These are phyloP conservation scores for Chenopodium quinoa DNA, from an alignment of 148 eudicot species.

Conservation along the genomic window DNA sequence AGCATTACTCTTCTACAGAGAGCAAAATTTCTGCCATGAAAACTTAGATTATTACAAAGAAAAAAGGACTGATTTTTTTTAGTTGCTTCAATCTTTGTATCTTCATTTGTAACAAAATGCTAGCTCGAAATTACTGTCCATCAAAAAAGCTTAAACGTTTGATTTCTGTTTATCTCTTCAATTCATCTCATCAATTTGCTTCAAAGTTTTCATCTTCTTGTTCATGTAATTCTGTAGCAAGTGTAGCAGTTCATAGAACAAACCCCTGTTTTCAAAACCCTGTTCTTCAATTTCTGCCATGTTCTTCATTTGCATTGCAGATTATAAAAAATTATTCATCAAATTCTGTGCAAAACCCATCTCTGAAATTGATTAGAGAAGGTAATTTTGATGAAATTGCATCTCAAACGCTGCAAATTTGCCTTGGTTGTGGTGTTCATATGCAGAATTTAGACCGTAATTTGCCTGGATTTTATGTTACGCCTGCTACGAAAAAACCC, in stretches of 20 bases:
- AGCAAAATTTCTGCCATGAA: background rate
- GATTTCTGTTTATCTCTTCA: conserved; percentile 26
- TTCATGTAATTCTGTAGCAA: background rate
- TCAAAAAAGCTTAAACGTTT: conserved; percentile 39
- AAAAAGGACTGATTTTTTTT: background rate
- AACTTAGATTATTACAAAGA: background rate
- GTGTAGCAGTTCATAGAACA: background rate
- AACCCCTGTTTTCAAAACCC: conserved; percentile 38
- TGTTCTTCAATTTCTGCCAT: conserved; percentile 18
- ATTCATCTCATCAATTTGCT: conserved; percentile 14
- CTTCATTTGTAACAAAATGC: conserved; percentile 28
- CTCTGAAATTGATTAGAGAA: conserved; percentile 52
- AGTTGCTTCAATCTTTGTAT: background rate
- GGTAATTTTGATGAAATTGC: conserved; percentile 75
- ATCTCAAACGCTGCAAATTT: conserved; percentile 39
- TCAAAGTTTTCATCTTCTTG: conserved; percentile 13
- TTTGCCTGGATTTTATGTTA: conserved; percentile 62
- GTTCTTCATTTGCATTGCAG: conserved; percentile 11
- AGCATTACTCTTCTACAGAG: background rate
- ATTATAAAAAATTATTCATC: conserved; percentile 39
- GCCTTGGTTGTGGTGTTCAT: conserved; percentile 94
- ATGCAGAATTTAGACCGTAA: conserved; percentile 68
- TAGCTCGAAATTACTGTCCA: conserved; percentile 28
- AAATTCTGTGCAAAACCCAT: conserved; percentile 21
- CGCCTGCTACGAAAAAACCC: conserved; percentile 52